These are phyloP conservation scores for Talaromyces liani DNA, from an alignment of 495 filamentous ascomycete genomes.

Conservation along the genomic window DNA sequence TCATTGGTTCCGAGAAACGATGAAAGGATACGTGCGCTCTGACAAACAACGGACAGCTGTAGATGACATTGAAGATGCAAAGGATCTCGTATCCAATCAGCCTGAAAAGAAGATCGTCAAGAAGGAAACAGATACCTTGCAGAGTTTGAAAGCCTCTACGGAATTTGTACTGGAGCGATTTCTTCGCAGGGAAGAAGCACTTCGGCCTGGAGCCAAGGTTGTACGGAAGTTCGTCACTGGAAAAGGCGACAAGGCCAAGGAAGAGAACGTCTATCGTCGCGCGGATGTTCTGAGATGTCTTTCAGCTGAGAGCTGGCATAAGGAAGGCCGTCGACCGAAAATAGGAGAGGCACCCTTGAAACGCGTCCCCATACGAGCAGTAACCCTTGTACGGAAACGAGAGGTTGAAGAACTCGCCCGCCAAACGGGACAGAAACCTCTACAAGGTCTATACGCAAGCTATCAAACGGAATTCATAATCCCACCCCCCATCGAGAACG, in stretches of 20 bases:
- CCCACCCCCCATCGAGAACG: constrained; percentile 66
- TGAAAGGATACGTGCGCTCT: constrained; percentile 64
- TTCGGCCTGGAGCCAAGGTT: constrained; percentile 58
- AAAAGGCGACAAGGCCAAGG: constrained; percentile 56
- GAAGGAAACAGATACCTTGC: constrained; percentile 69
- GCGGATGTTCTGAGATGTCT: constrained; percentile 78
- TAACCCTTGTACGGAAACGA: constrained; percentile 79
- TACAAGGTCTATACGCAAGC: constrained; percentile 76
- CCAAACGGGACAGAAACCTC: constrained; percentile 70
- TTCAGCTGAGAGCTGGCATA: constrained; percentile 94
- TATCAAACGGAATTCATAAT: constrained; percentile 95
- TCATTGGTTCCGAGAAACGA: constrained; percentile 81
- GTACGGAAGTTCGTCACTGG: constrained; percentile 68
- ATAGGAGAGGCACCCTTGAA: constrained; percentile 71
- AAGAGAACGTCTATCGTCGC: constrained; percentile 75
- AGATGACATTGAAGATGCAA: constrained; percentile 71
- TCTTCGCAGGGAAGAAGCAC: constrained; percentile 85
- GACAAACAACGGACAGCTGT: constrained; percentile 51
- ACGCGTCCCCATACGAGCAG: constrained; percentile 79
- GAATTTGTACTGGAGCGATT: constrained; percentile 84
- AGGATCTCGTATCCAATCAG: constrained; percentile 64
- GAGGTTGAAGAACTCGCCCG: constrained; percentile 80
- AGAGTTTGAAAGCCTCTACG: constrained; percentile 77
- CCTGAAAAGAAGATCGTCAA: constrained; percentile 60
- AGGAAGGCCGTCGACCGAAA: constrained; percentile 76